phyloP scores from a whole-genome alignment of 2,329 filamentous ascomycete species.

The Chaetomiaceae sp. region DNA sequence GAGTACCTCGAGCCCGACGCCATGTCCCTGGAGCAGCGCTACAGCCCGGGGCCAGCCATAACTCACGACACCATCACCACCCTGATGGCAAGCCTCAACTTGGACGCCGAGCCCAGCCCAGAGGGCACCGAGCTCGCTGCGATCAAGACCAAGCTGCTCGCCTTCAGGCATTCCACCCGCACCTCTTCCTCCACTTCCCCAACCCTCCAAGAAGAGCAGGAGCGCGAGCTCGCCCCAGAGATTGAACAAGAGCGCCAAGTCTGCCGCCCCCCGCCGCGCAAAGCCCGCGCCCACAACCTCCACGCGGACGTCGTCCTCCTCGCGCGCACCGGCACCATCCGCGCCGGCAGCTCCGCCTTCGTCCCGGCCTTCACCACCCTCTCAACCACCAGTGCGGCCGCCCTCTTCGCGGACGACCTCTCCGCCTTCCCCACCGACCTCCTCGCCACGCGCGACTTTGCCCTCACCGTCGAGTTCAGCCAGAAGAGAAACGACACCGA shows the following conservation, averaged over 20 bases:
- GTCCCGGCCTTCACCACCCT: slow-evolving; percentile 45
- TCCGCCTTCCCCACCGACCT: slow-evolving; percentile 36
- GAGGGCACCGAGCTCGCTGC: background rate
- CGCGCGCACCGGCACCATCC: slow-evolving; percentile 34
- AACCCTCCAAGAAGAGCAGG: slow-evolving; percentile 59
- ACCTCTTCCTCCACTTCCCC: background rate
- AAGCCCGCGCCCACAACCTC: slow-evolving; percentile 39
- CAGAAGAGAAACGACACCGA: background rate
- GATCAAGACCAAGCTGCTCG: background rate
- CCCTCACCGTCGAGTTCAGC: slow-evolving; percentile 36
- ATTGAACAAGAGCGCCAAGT: slow-evolving; percentile 56
- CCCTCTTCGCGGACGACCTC: slow-evolving; percentile 27
- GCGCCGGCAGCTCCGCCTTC: slow-evolving; percentile 32
- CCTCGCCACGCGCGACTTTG: slow-evolving; percentile 49
- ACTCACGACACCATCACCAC: background rate
- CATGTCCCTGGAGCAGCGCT: background rate
- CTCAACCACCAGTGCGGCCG: slow-evolving; percentile 36
- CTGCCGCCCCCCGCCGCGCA: slow-evolving; percentile 41
- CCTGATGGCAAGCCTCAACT: background rate
- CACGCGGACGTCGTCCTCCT: slow-evolving; percentile 42
- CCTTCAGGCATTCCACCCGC: background rate
- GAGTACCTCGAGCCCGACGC: background rate
- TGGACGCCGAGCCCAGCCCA: background rate
- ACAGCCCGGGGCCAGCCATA: background rate
- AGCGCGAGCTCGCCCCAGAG: slow-evolving; percentile 63